Percentiles rank a stretch among this genome's conserved stretches.
These are phyloP conservation scores for Sphagnum tenellum DNA, from an alignment of 225 moss, liverwort and hornwort species.

Conservation along the genomic window DNA sequence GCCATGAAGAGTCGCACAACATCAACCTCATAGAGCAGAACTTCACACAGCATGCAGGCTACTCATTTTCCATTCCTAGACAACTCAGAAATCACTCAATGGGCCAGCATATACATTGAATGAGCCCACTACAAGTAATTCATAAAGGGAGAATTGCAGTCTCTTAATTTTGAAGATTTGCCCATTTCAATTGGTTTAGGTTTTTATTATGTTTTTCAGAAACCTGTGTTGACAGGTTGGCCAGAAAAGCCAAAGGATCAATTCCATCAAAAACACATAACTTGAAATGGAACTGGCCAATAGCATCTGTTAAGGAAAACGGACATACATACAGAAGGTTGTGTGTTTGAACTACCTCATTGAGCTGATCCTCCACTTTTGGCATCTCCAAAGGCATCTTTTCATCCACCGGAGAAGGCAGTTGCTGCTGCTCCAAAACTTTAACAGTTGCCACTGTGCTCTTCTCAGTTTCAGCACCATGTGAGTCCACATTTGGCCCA, in stretches of 20 bases:
- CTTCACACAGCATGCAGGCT: too few relatives aligned
- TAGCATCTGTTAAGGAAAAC: background rate
- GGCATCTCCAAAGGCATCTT: background rate
- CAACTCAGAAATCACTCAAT: background rate
- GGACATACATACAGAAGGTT: background rate
- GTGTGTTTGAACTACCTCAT: slow-evolving; percentile 2
- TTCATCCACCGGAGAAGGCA: background rate
- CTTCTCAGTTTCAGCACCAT: background rate
- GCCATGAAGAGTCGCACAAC: too few relatives aligned
- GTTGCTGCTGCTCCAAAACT: background rate
- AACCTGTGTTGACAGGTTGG: too few relatives aligned
- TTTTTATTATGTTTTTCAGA: too few relatives aligned
- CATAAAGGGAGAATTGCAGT: background rate
- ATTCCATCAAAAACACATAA: background rate
- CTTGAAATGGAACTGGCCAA: background rate
- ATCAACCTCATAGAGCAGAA: too few relatives aligned
- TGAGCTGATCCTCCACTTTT: slow-evolving; percentile 9
- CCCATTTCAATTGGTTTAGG: background rate
- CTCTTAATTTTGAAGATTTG: background rate
- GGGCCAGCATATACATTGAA: background rate
- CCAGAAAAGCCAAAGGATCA: background rate
- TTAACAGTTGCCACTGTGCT: background rate
- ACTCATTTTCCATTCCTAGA: background rate
- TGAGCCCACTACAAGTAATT: too few relatives aligned
- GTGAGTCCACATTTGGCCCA: background rate